These are phyloP conservation scores for Lactarius evosmus DNA, from an alignment of 768 basidiomycete genomes.

Conservation along the genomic window DNA sequence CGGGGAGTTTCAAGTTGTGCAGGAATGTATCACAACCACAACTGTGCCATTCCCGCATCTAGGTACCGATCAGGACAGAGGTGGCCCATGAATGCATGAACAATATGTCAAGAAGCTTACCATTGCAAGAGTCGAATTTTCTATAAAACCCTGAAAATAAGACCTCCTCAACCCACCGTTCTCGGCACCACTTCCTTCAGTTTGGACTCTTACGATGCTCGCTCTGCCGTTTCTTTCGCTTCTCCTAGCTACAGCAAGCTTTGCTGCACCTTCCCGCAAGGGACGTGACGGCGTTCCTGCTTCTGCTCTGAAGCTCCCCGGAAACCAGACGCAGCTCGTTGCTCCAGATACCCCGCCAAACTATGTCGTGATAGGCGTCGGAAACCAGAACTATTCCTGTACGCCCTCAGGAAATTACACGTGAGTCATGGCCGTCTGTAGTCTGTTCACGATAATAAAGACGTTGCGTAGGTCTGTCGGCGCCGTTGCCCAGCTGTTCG, in stretches of 20 bases:
- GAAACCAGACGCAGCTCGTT: neutral
- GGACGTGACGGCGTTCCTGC: neutral
- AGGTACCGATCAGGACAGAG: neutral
- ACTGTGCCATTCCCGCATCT: neutral
- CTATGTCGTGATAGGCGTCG: neutral
- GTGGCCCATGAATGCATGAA: neutral
- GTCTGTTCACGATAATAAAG: neutral
- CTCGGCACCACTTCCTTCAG: neutral
- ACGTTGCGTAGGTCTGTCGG: slow-evolving; percentile 8
- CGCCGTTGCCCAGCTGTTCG: slow-evolving; percentile 20
- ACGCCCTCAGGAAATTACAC: neutral
- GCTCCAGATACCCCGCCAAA: neutral
- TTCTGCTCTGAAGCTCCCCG: neutral
- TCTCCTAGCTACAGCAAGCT: neutral
- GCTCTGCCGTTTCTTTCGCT: neutral
- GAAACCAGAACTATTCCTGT: slow-evolving; percentile 14
- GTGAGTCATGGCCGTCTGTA: slow-evolving; percentile 1
- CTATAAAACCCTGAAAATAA: neutral
- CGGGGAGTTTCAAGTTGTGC: neutral
- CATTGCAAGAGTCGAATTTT: neutral
- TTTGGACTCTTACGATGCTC: slow-evolving; percentile 5
- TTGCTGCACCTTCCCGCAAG: slow-evolving; percentile 1
- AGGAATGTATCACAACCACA: neutral
- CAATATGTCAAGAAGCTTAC: neutral
- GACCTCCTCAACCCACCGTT: neutral